A percentile compares a stretch with the other conserved stretches of the same genome.
These are phyloP conservation scores for Diospyros lotus DNA, from an alignment of 148 eudicot species.

Conservation along the genomic window DNA sequence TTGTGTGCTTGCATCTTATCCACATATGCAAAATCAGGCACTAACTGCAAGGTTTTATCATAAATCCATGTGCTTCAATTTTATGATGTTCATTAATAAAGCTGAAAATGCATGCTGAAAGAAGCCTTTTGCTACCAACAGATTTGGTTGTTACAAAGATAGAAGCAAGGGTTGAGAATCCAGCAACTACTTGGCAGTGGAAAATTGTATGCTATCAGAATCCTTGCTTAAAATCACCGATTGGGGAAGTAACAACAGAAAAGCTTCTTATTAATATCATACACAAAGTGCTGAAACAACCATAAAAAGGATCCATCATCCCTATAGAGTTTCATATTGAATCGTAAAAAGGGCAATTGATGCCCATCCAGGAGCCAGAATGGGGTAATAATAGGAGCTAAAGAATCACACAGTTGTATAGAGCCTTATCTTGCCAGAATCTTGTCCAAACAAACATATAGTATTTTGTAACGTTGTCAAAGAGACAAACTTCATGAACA, in stretches of 20 bases:
- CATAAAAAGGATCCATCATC: not conserved
- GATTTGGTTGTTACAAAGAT: not conserved
- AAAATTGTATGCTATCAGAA: not conserved
- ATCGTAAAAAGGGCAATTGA: too few relatives aligned
- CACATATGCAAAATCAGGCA: not conserved
- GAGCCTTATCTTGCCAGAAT: too few relatives aligned
- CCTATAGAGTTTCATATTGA: too few relatives aligned
- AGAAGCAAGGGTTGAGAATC: not conserved
- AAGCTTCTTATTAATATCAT: not conserved
- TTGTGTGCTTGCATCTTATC: not conserved
- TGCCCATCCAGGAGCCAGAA: too few relatives aligned
- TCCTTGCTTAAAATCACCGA: not conserved
- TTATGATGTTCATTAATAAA: not conserved
- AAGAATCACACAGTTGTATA: not conserved
- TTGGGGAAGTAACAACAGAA: not conserved
- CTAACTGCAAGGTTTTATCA: constrained; percentile 7
- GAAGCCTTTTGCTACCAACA: not conserved
- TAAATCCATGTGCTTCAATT: not conserved
- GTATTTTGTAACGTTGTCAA: too few relatives aligned
- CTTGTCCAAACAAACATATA: too few relatives aligned
- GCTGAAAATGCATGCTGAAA: not conserved
- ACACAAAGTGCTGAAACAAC: not conserved
- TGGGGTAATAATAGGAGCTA: not conserved
- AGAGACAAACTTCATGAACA: too few relatives aligned
- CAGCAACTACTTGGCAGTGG: too few relatives aligned